Conservation (phyloP, 176 grass and related monocot species). For the Carex parvula region DNA sequence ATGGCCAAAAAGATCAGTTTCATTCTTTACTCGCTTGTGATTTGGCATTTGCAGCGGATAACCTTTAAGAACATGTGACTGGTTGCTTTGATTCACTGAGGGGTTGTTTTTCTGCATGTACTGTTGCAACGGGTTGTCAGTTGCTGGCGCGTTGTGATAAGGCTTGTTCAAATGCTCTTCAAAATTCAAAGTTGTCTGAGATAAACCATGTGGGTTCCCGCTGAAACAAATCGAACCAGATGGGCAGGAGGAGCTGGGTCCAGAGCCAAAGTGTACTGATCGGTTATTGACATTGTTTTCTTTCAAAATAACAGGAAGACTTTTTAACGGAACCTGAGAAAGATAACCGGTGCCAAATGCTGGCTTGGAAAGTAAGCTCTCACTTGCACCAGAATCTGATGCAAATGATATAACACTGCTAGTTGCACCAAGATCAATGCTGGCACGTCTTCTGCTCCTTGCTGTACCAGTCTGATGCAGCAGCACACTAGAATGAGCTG, state of each 20-base stretch:
- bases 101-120: slow-evolving; percentile 34
- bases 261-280: slow-evolving; percentile 22
- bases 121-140: slow-evolving; percentile 25
- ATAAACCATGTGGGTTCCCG: slow-evolving; percentile 6
- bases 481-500: not conserved
- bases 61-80: slow-evolving; percentile 33
- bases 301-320: slow-evolving; percentile 10
- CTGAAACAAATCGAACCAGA: slow-evolving; percentile 29
- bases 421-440: slow-evolving; percentile 21
- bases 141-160: slow-evolving; percentile 7
- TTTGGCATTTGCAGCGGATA: slow-evolving; percentile 36
- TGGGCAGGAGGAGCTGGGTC: not conserved
- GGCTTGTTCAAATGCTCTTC: slow-evolving; percentile 33
- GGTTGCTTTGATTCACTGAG: slow-evolving; percentile 20
- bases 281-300: slow-evolving; percentile 31
- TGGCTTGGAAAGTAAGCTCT: slow-evolving; percentile 13
- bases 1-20: slow-evolving; percentile 17
- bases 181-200: slow-evolving; percentile 44
- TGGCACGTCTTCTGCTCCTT: slow-evolving; percentile 6
- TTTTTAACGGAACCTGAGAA: slow-evolving; percentile 32
- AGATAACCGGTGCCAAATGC: slow-evolving; percentile 1
- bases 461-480: slow-evolving; percentile 25
- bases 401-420: slow-evolving; percentile 12
- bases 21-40: slow-evolving; percentile 34
- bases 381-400: slow-evolving; percentile 13